These are phyloP conservation scores for Darksidea phi DNA, from an alignment of 495 filamentous ascomycete genomes.

Conservation along the genomic window DNA sequence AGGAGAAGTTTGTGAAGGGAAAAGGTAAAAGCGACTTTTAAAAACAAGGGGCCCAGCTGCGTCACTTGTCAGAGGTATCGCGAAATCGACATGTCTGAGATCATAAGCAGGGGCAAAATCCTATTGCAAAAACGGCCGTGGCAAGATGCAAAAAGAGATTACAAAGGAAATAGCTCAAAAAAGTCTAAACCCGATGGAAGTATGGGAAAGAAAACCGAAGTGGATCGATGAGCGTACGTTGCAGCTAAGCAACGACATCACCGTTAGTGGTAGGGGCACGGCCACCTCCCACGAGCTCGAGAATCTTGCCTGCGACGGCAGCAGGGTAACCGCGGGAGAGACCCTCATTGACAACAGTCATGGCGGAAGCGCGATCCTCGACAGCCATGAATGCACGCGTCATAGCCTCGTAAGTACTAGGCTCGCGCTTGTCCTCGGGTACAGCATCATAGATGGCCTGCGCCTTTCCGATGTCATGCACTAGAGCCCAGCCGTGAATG, in stretches of 20 bases:
- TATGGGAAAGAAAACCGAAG: neutral
- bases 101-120: conserved; percentile 18
- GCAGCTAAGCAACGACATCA: neutral
- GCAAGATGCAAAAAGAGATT: conserved; percentile 2
- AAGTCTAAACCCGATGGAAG: conserved; percentile 3
- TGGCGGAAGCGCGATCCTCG: conserved; percentile 71
- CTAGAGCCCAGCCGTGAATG: conserved; percentile 95
- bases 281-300: conserved; percentile 78
- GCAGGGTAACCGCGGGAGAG: conserved; percentile 83
- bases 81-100: neutral
- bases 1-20: neutral
- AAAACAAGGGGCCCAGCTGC: conserved; percentile 22
- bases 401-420: conserved; percentile 99
- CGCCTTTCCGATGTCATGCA: conserved; percentile 76
- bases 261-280: conserved; percentile 15
- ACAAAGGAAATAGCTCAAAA: conserved; percentile 14
- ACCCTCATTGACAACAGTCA: conserved; percentile 84
- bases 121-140: conserved; percentile 1
- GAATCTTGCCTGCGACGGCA: conserved; percentile 86
- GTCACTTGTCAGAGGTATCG: neutral
- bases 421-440: conserved; percentile 74
- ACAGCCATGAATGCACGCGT: conserved; percentile 85
- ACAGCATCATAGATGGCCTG: conserved; percentile 75
- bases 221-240: neutral
- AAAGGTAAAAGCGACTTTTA: conserved; percentile 21